Base-by-base conservation (phyloP, 1,284 basidiomycete genomes). In the Moesziomyces globuligerus region DNA sequence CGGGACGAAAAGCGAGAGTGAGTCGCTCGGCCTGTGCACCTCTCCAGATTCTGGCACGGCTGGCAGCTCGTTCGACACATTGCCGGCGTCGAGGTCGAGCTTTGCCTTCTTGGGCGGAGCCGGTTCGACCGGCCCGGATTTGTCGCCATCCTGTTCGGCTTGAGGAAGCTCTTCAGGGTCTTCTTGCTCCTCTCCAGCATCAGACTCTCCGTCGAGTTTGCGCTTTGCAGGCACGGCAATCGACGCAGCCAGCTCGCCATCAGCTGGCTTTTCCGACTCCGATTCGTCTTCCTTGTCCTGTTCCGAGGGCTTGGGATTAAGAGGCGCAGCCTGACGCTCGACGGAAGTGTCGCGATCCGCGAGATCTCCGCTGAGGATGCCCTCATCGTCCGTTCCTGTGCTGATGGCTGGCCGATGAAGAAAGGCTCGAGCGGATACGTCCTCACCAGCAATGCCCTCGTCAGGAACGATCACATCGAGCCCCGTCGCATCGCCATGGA, bases 281-380 rank as follows among this genome's bases (percentile, higher is more conserved):
- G 20, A 15, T 21, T 9, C 28, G 7, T 40, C 49, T 20, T 34
- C 26, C 21, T 39, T 41, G 9, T 20, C 11, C n/a, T 40, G 32
- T 7, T 25, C 39, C 21, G 36, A 25, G 4, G n/a, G 10, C 10
- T 40, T 18, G 18, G 38, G 28, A 21, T 1, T 23, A 23, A 21
- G 9, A 5, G 47, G 26, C 4, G 34, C 32, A 17, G 39, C 51
- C 39, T 58, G 62, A 47, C 50, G 55, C 46, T 66, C 62, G 29
- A 66, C 20, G 38, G 58, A 56, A 28, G 46, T 62, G 26, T 69
- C 66, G 28, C 50, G 59, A 44, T 58, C 59, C 5, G 67, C 60
- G 18, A 70, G 67, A 36, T 70, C 60, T 15, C 67, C 60, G 48
- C 67, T 70, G 8, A 58, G 39, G 21, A 64, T 55, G 38, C 44